Evolutionary conservation across 2,329 filamentous ascomycete species (phyloP).

Genomic region (Fusarium duplospermum): DNA sequence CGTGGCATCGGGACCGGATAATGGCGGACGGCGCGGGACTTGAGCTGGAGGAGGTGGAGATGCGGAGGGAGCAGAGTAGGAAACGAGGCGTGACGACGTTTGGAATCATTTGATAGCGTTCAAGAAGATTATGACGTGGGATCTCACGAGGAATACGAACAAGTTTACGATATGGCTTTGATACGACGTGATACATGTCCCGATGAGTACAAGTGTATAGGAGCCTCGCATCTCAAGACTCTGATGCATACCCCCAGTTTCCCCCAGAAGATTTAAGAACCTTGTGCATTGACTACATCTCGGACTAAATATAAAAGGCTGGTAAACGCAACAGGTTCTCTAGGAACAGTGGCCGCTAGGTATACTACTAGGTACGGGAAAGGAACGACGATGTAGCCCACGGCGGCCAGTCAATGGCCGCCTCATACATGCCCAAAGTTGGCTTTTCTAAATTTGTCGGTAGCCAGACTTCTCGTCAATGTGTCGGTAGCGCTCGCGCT

Average conservation of each 20-base stretch:
- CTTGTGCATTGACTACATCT: constrained; percentile 28
- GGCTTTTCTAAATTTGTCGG: constrained; percentile 55
- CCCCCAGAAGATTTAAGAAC: constrained; percentile 12
- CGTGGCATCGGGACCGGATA: constrained; percentile 85
- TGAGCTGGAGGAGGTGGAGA: constrained; percentile 53
- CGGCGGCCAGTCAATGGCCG: constrained; percentile 21
- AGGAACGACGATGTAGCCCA: not conserved
- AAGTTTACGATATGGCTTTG: not conserved
- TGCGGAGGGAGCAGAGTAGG: constrained; percentile 39
- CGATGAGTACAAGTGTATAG: not conserved
- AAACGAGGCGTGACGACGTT: constrained; percentile 44
- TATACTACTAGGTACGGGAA: constrained; percentile 11
- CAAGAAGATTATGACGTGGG: constrained; percentile 14
- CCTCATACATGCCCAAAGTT: not conserved
- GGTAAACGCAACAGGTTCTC: constrained; percentile 9
- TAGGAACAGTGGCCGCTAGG: not conserved
- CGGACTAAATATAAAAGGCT: constrained; percentile 16
- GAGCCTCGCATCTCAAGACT: not conserved
- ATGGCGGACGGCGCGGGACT: constrained; percentile 52
- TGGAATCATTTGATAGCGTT: constrained; percentile 34
- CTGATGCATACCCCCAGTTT: not conserved
- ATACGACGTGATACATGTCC: not conserved
- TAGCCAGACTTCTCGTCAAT: constrained; percentile 83
- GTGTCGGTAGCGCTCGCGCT: constrained; percentile 80
- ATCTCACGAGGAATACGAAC: constrained; percentile 4